phyloP scores from a whole-genome alignment of 495 filamentous ascomycete genomes.

The Neurospora sublineolata region DNA sequence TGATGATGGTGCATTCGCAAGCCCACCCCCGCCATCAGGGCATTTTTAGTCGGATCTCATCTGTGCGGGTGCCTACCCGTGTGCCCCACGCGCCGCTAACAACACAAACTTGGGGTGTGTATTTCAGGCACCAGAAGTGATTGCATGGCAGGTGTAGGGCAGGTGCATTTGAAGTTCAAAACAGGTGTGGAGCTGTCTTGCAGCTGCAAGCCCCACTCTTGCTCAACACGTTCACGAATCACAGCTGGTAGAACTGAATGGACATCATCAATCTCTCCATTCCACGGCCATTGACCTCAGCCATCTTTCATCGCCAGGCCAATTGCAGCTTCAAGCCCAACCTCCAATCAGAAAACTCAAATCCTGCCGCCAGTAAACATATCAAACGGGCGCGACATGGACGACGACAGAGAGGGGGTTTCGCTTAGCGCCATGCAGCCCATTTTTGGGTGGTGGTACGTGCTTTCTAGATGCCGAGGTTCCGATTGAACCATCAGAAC shows the following conservation, averaged over 20 bases:
- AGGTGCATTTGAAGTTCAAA: background rate
- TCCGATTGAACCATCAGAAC: background rate
- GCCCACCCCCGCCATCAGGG: background rate
- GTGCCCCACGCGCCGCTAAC: background rate
- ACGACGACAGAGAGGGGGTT: background rate
- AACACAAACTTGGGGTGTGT: background rate
- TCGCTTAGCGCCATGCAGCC: background rate
- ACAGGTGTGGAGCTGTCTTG: background rate
- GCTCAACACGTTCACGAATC: background rate
- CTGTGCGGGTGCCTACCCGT: background rate
- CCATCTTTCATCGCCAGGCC: background rate
- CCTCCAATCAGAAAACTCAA: background rate
- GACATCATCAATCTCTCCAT: background rate
- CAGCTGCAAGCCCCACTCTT: background rate
- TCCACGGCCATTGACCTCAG: background rate
- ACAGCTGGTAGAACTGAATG: background rate
- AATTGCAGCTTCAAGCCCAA: background rate
- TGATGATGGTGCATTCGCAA: background rate
- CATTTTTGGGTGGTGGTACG: background rate
- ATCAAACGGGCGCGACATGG: background rate
- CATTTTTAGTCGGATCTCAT: background rate
- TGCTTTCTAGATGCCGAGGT: background rate
- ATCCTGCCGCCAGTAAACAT: background rate
- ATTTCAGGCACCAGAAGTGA: background rate
- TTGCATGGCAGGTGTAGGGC: background rate